Base-by-base conservation (phyloP, 2,329 filamentous ascomycete genomes). In the Ophiocordyceps camponoti-floridani region DNA sequence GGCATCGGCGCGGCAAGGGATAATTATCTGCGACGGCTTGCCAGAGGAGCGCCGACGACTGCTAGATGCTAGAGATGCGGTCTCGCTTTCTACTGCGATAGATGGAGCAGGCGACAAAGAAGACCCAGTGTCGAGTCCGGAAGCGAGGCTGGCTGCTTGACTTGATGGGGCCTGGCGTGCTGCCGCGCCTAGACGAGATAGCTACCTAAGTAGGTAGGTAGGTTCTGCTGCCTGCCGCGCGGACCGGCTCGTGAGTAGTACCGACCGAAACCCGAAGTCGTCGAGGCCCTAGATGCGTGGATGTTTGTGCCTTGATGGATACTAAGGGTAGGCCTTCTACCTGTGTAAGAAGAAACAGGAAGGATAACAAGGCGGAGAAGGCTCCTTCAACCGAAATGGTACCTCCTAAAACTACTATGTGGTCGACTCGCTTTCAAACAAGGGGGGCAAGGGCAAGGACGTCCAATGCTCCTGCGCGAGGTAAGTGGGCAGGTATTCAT, bases 1-100 rank as follows among this genome's bases (percentile, higher is more conserved):
- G 47, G 58, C 62, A 64, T 64, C 55, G 56, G 56, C 58, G 11
- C 37, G 35, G 35, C 13, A 16, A 16, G 23, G 23, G 23, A 23
- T 18, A 5, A 38, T 38, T 38, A 38, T 38, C 35, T 16, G 35
- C 35, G 35, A 38, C 9, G 35, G 35, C 35, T 16, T 38, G 35
- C 6, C 35, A 38, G 16, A 38, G 35, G 35, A 38, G n/a, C n/a
- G 35, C 10, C n/a, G 35, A 23, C n/a, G 35, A 38, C 2, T 18
- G 35, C 9, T n/a, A 18, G 35, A 8, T 14, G 13, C 14, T 5
- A 38, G 35, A 10, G 35, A 30, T 10, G 16, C 35, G 35, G 18
- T 18, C 4, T 19, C 18, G 35, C 35, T 38, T 38, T 38, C n/a
- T 18, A 8, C n/a, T 9, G 9, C 16, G 35, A 10, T 16, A 38